Percentiles rank a stretch among this genome's conserved stretches.
These are phyloP conservation scores for Taphrina communis DNA, from an alignment of 1,139 yeast species.

Conservation along the genomic window DNA sequence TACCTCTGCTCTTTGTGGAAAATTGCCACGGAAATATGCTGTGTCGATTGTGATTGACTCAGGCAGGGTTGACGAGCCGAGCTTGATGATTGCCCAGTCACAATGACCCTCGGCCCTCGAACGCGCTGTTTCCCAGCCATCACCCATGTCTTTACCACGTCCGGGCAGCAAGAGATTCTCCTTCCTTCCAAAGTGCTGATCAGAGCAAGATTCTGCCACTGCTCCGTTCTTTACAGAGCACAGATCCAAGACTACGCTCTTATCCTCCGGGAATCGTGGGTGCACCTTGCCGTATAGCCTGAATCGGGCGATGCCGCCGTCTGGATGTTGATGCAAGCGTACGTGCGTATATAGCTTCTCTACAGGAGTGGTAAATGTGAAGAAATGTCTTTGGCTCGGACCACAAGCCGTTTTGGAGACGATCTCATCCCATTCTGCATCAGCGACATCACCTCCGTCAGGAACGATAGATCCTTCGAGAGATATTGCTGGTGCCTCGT, in stretches of 20 bases:
- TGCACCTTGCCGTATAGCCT: slow-evolving; percentile 81
- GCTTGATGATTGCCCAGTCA: slow-evolving; percentile 85
- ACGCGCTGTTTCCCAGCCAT: slow-evolving; percentile 98
- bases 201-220: slow-evolving; percentile 78
- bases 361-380: slow-evolving; percentile 60
- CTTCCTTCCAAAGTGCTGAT: slow-evolving; percentile 91
- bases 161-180: slow-evolving; percentile 90
- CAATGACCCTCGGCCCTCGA: slow-evolving; percentile 81
- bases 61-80: slow-evolving; percentile 67
- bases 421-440: slow-evolving; percentile 68
- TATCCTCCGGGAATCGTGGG: slow-evolving; percentile 64
- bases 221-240: slow-evolving; percentile 90
- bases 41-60: slow-evolving; percentile 77
- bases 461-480: slow-evolving; percentile 70
- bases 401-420: slow-evolving; percentile 80
- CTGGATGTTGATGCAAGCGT: slow-evolving; percentile 89
- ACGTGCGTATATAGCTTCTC: slow-evolving; percentile 77
- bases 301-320: slow-evolving; percentile 96
- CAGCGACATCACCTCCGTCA: slow-evolving; percentile 50
- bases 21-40: slow-evolving; percentile 91
- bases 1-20: slow-evolving; percentile 71
- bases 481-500: slow-evolving; percentile 87
- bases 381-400: slow-evolving; percentile 84
- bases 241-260: slow-evolving; percentile 63
- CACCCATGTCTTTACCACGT: slow-evolving; percentile 93